Base-by-base conservation (phyloP, 768 basidiomycete genomes). In the Mycena sanguinolenta region DNA sequence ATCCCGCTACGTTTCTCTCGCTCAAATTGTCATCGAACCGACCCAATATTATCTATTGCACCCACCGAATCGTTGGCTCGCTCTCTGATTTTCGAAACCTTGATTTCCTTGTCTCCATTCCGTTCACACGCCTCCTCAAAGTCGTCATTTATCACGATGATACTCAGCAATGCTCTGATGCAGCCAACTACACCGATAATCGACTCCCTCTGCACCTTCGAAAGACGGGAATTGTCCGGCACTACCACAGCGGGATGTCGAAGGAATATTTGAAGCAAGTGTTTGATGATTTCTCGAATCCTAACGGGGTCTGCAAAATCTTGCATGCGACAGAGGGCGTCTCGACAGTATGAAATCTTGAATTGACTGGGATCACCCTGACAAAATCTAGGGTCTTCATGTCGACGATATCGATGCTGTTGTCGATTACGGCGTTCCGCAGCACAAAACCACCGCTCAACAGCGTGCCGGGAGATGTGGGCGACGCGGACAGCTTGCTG, bases 201-300 rank as follows among this genome's bases (percentile, higher is more conserved):
- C 63, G 50, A 3, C 64, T 82, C 1, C 76, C 79, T 3, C 4
- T 3, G 0, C 12, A 44, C n/a, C 39, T 63, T 23, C 67, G 46
- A 17, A 63, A 69, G 0, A 66, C 42, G 1, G 75, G 75, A 0
- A 55, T 81, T 13, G 58, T 80, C 10, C 46, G 25, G 3, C 77
- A 79, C 34, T 81, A 81, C 38, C 75, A 82, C 38, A 64, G 70
- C 14, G 49, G 58, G 0, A 80, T 81, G 79, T 80, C 79, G 0
- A 52, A 67, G 5, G 42, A 64, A 14, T 82, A 80, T 39, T 68
- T 80, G 0, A 17, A 76, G 23, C 25, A 69, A 6, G 73, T 68
- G 0, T 78, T 77, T 36, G 25, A 74, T 9, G 69, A 69, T 63
- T 75, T 76, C 62, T 67, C 58, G 3, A 38, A 69, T 0, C 38